phyloP scores from a whole-genome alignment of 768 basidiomycete genomes.

The Coprinopsis cinerea region DNA sequence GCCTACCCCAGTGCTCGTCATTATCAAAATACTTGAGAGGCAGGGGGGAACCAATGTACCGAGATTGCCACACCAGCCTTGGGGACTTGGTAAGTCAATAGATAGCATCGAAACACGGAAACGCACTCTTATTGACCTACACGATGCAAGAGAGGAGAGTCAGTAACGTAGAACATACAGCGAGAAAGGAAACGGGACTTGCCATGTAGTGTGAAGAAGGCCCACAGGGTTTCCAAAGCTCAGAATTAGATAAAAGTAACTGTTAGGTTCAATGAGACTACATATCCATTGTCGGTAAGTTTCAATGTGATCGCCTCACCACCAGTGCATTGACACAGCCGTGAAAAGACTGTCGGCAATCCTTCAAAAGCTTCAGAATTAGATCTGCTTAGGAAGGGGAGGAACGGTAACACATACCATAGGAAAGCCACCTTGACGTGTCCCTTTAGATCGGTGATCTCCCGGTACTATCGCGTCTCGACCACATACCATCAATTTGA shows the following conservation, averaged over 20 bases:
- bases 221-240: background rate
- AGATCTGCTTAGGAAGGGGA: background rate
- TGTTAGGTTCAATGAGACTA: background rate
- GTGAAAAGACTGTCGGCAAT: background rate
- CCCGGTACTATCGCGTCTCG: background rate
- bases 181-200: background rate
- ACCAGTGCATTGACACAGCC: background rate
- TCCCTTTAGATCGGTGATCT: background rate
- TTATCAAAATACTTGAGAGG: background rate
- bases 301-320: background rate
- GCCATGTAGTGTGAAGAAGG: background rate
- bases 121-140: background rate
- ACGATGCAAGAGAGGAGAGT: background rate
- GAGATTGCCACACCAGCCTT: background rate
- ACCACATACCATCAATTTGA: background rate
- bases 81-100: background rate
- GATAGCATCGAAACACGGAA: background rate
- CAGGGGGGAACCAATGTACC: background rate
- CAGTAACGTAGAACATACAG: background rate
- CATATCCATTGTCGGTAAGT: background rate
- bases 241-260: background rate
- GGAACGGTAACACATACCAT: background rate
- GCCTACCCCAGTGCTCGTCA: background rate
- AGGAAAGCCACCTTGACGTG: background rate
- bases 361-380: background rate